Percentiles rank a stretch among this genome's conserved stretches.
Conservation (phyloP, 495 filamentous ascomycete genomes). For the Pseudoneurospora amorphoporcata region DNA sequence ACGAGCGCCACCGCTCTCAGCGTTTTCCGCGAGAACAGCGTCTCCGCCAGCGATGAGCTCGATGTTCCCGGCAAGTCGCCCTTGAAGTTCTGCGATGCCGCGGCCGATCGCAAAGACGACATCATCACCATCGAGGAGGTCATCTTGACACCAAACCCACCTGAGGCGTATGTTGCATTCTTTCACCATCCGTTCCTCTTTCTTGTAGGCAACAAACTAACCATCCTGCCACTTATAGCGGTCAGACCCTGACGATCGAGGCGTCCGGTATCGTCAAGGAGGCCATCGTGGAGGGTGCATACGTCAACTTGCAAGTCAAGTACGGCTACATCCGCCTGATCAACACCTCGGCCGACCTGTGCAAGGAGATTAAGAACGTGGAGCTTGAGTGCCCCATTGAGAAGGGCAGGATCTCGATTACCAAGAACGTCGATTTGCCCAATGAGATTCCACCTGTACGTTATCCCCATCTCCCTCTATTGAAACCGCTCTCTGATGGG, state of each 20-base stretch:
- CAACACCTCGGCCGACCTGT: slow-evolving; percentile 67
- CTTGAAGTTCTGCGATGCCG: slow-evolving; percentile 56
- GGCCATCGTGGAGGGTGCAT: slow-evolving; percentile 62
- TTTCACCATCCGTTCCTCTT: not conserved
- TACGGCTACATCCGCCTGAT: slow-evolving; percentile 88
- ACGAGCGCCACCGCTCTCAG: slow-evolving; percentile 29
- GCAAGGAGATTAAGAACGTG: slow-evolving; percentile 77
- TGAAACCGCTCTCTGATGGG: not conserved
- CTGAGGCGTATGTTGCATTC: slow-evolving; percentile 56
- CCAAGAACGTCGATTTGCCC: slow-evolving; percentile 76
- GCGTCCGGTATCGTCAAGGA: slow-evolving; percentile 63
- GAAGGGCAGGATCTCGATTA: slow-evolving; percentile 58
- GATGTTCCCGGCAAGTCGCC: slow-evolving; percentile 67
- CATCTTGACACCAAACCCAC: slow-evolving; percentile 77
- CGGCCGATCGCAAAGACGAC: slow-evolving; percentile 42
- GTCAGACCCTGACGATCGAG: slow-evolving; percentile 64
- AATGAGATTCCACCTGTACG: slow-evolving; percentile 82
- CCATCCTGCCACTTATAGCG: slow-evolving; percentile 40
- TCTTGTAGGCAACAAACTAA: not conserved
- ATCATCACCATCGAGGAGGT: slow-evolving; percentile 69
- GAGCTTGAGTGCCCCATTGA: slow-evolving; percentile 83
- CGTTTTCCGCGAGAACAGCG: slow-evolving; percentile 28
- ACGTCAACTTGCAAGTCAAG: slow-evolving; percentile 74
- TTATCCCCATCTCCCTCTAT: slow-evolving; percentile 3
- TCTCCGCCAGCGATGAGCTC: slow-evolving; percentile 25